Percentiles rank a stretch among this genome's conserved stretches.
Conservation (phyloP, 108 stramenopile species). For the Aurantiochytrium sp. region DNA sequence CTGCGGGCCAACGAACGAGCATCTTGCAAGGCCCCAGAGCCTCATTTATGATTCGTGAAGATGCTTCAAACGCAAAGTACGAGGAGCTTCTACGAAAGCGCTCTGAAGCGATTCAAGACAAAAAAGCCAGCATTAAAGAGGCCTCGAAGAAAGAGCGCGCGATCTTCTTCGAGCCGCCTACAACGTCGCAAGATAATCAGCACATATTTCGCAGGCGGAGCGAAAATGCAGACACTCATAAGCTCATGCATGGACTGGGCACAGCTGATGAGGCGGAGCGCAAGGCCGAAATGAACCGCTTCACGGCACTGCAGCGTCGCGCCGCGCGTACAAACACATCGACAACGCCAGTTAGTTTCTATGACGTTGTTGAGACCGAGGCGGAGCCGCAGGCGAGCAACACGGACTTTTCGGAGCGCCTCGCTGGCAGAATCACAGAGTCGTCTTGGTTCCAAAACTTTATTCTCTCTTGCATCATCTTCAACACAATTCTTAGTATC, state of each 20-base stretch:
- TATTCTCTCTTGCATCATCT: neutral
- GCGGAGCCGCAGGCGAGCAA: slow-evolving; percentile 8
- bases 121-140: neutral
- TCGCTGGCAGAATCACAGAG: neutral
- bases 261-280: neutral
- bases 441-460: neutral
- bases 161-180: neutral
- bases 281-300: neutral
- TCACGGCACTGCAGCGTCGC: slow-evolving; percentile 6
- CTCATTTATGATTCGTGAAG: neutral
- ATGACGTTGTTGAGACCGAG: neutral
- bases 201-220: too few relatives aligned
- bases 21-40: neutral
- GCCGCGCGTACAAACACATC: neutral
- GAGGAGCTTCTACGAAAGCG: neutral
- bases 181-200: too few relatives aligned
- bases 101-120: neutral
- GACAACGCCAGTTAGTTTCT: neutral
- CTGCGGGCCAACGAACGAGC: neutral
- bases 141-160: neutral
- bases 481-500: neutral
- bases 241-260: too few relatives aligned
- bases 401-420: neutral
- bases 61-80: neutral
- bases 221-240: too few relatives aligned